phyloP scores from a whole-genome alignment of 805 yeast species.

The Saturnispora silvae region DNA sequence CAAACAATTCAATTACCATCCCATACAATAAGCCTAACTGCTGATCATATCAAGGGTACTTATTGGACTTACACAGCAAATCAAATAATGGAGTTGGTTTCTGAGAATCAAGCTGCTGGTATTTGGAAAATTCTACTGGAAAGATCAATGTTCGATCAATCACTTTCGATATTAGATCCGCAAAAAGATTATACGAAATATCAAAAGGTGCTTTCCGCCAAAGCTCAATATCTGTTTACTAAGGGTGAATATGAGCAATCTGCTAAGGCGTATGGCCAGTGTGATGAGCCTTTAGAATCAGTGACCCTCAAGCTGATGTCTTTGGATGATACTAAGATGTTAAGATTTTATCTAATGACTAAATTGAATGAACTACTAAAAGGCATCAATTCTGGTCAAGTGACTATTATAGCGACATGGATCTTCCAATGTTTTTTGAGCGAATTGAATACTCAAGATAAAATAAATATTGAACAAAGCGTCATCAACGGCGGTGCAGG shows the following conservation, averaged over 20 bases:
- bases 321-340: slow-evolving; percentile 29
- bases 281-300: slow-evolving; percentile 59
- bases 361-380: slow-evolving; percentile 30
- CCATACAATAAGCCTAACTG: slow-evolving; percentile 34
- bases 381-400: slow-evolving; percentile 29
- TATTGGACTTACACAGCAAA: slow-evolving; percentile 64
- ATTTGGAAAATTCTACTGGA: slow-evolving; percentile 63
- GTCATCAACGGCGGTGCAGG: not conserved
- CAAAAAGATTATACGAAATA: slow-evolving; percentile 27
- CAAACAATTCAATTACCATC: slow-evolving; percentile 29
- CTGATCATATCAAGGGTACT: slow-evolving; percentile 43
- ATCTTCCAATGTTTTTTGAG: slow-evolving; percentile 49
- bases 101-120: slow-evolving; percentile 57
- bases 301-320: slow-evolving; percentile 50
- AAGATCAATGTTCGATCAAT: slow-evolving; percentile 49
- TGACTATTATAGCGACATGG: slow-evolving; percentile 52
- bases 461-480: slow-evolving; percentile 9
- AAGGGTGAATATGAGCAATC: slow-evolving; percentile 26
- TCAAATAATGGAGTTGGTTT: slow-evolving; percentile 59
- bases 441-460: slow-evolving; percentile 33
- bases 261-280: slow-evolving; percentile 50
- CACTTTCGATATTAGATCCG: slow-evolving; percentile 33
- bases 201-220: slow-evolving; percentile 40
- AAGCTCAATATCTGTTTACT: slow-evolving; percentile 41
- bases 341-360: slow-evolving; percentile 34